Evolutionary conservation across 176 grass and related monocot species (phyloP).

Genomic region (Luzula sylvatica): DNA sequence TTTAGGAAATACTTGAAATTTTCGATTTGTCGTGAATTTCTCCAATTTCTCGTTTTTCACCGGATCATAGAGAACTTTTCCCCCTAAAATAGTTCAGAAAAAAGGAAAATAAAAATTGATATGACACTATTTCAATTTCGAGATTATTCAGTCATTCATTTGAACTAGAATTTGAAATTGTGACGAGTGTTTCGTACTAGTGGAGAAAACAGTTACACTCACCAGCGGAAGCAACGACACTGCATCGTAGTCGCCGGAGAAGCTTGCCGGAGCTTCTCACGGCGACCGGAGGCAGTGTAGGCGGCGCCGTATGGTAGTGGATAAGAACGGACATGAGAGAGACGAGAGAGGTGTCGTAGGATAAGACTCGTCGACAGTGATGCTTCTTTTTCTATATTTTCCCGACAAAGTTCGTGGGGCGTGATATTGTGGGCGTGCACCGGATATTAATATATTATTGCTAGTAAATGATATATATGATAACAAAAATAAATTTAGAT

Average conservation of each 20-base stretch:
- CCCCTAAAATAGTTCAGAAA: constrained; percentile 20
- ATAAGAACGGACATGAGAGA: constrained; percentile 44
- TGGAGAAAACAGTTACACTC: not conserved
- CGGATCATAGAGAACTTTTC: not conserved
- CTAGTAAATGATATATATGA: too few relatives aligned
- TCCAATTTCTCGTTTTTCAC: constrained; percentile 1
- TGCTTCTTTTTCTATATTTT: too few relatives aligned
- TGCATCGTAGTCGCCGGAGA: not conserved
- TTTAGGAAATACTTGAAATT: constrained; percentile 10
- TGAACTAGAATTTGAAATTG: too few relatives aligned
- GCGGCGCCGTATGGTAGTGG: constrained; percentile 24
- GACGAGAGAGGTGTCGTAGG: not conserved
- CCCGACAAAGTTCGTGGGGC: too few relatives aligned
- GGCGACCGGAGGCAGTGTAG: not conserved
- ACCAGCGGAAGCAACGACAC: not conserved
- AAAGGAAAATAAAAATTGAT: too few relatives aligned
- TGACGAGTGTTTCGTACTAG: too few relatives aligned
- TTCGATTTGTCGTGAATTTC: constrained; percentile 7
- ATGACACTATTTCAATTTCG: too few relatives aligned
- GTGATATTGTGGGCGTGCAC: too few relatives aligned
- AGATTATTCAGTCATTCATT: too few relatives aligned
- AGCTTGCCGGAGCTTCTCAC: constrained; percentile 12
- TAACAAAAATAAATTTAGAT: too few relatives aligned
- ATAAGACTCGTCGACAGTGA: too few relatives aligned
- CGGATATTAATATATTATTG: too few relatives aligned